Evolutionary conservation across 176 grass and related monocot species (phyloP), one percentile per base, ranked within the genome.

Genomic region (Eremochloa ophiuroides): DNA sequence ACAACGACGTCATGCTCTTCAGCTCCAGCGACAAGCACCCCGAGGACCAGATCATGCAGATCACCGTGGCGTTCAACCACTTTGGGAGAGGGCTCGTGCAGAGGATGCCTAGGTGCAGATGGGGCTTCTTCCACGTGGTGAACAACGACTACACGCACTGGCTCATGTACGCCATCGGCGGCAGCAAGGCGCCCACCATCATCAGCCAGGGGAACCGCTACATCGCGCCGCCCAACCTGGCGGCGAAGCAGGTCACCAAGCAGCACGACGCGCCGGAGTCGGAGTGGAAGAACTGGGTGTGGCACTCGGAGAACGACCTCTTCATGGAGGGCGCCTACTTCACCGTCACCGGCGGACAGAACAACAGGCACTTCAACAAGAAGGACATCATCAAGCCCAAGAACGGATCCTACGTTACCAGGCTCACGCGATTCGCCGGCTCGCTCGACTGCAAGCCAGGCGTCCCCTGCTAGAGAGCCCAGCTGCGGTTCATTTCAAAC

Each of bases 61-160:
- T 97, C 82, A 97, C 94, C 50, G 83, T 97, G 22, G 91, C 94
- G 6, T 97, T 97, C 85, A 94, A 97, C 78, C 94, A 91, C 55
- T 97, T 94, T 22, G 94, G 91, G 37, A 80, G 86, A 81, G 94
- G 94, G 0, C 94, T 94, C 13, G 91, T 94, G 28, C 94, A 94
- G 79, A 86, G 91, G 78, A 94, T 97, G 87, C 94, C 94, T 8
- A 91, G 94, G 94, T 91, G 94, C 70, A 86, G 91, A 13, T 97
- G 91, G 91, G 94, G 94, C 7, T 97, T 97, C 83, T 89, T 91
- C 91, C 94, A 94, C 68, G 91, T 97, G 3, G 89, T 97, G 11
- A 97, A 94, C 94, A 94, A 97, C 68, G 91, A 97, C 76, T 94
- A 97, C 87, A 94, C 94, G 17, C 94, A 97, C 70, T 91, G 94